phyloP scores from a whole-genome alignment of 2,329 filamentous ascomycete species.

The Microcyclosporella mali region DNA sequence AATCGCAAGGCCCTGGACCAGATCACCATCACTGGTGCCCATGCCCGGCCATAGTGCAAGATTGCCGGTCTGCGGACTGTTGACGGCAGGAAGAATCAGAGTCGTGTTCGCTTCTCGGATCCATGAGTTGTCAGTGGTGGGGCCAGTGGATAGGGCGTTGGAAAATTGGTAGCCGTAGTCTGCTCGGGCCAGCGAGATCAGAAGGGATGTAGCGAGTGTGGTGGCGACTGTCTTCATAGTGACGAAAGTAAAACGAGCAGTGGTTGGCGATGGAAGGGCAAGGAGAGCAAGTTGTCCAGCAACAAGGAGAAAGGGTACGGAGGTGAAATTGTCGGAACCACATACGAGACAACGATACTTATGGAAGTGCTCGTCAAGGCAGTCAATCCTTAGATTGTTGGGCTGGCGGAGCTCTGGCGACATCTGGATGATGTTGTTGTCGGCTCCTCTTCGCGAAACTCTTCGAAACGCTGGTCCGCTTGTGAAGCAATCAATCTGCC shows the following conservation, averaged over 20 bases:
- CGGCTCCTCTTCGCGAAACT: too few relatives aligned
- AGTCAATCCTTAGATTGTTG: too few relatives aligned
- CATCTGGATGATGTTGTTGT: too few relatives aligned
- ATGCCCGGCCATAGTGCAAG: slow-evolving; percentile 46
- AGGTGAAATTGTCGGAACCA: too few relatives aligned
- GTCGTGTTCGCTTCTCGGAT: slow-evolving; percentile 43
- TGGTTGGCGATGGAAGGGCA: too few relatives aligned
- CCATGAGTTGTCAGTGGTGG: slow-evolving; percentile 36
- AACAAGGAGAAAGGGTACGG: too few relatives aligned
- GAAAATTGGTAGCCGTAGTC: slow-evolving; percentile 14
- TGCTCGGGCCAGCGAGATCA: not conserved
- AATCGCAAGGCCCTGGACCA: slow-evolving; percentile 43
- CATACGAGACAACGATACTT: too few relatives aligned
- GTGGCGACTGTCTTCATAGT: not conserved
- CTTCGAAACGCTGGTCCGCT: too few relatives aligned
- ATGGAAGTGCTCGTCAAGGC: too few relatives aligned
- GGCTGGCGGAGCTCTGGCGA: too few relatives aligned
- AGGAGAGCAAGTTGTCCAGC: too few relatives aligned
- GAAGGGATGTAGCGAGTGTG: not conserved
- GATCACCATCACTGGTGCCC: slow-evolving; percentile 43
- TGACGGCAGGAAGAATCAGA: slow-evolving; percentile 37
- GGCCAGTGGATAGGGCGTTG: slow-evolving; percentile 40
- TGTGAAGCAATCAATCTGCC: too few relatives aligned
- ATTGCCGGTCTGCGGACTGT: slow-evolving; percentile 34
- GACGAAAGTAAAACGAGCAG: not conserved